Base-by-base conservation (phyloP, 805 yeast species). In the Wickerhamomyces mucosus region DNA sequence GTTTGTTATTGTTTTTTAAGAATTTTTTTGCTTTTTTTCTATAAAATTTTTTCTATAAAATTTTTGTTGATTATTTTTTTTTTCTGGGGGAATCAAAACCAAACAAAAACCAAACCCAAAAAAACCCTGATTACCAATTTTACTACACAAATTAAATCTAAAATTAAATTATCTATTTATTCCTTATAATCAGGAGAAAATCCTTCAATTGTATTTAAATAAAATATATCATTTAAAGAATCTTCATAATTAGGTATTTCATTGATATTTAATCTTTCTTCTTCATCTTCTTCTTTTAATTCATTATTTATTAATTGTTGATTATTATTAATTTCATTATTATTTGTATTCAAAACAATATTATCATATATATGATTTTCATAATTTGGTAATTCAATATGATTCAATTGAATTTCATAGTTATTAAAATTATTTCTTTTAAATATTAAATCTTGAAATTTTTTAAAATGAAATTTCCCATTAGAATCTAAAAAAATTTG, bases 191-290 rank as follows among this genome's bases (percentile, higher is more conserved):
- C 65, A 0, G 94, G 94, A 4, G 92, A 72, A 26, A 75, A 58
- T 34, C 37, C 48, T 8, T 37, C 40, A 21, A 34, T 29, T 3
- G 67, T 65, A 11, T 55, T 58, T 3, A 59, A 65, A 21, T 61
- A 58, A 6, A 52, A 57, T 27, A 61, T 72, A 40, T 29, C 33
- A n/a, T 69, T 68, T 41, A 83, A 51, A 0, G 95, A 94, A 25
- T 83, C 76, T 5, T 61, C 65, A 53, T 85, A 85, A 0, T 88
- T 69, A 0, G 95, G 95, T 8, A 83, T 92, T 23, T 70, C 59
- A 6, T 78, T 72, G 32, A 80, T 42, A 3, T 60, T 61, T 41
- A 55, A 40, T 8, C 37, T 44, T 10, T 36, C 39, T 12, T 28
- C n/a, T 27, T 32, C 17, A 18, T 29, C 29, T 4, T 18, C 15